Percentiles rank a stretch among this genome's conserved stretches.
These are phyloP conservation scores for Citrullus colocynthis DNA, from an alignment of 306 rosid genomes.

Conservation along the genomic window DNA sequence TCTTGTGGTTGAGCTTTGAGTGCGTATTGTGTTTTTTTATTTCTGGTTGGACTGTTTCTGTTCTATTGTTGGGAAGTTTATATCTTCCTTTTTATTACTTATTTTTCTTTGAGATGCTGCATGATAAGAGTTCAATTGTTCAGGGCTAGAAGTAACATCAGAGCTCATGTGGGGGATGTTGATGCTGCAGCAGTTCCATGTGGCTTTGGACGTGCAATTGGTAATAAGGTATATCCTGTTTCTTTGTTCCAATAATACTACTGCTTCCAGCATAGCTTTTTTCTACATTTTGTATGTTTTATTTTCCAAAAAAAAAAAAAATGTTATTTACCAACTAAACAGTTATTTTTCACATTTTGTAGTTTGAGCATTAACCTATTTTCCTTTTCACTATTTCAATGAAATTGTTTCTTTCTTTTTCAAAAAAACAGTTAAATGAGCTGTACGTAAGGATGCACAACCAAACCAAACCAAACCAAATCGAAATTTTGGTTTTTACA, in stretches of 20 bases:
- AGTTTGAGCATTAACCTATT: too few species aligned
- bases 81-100: neutral
- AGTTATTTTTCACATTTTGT: neutral
- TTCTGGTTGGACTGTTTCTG: neutral
- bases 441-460: too few species aligned
- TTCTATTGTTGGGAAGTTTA: neutral
- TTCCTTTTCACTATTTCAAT: too few species aligned
- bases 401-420: too few species aligned
- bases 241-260: neutral
- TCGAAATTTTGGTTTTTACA: too few species aligned
- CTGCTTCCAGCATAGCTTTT: neutral
- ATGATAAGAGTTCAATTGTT: constrained; percentile 9
- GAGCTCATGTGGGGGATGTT: constrained; percentile 78
- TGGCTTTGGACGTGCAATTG: constrained; percentile 97
- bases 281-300: neutral
- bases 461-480: neutral
- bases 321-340: neutral
- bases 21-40: neutral
- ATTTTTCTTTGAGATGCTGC: neutral
- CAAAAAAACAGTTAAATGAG: too few species aligned
- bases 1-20: neutral
- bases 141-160: constrained; percentile 66
- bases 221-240: constrained; percentile 60
- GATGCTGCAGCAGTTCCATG: constrained; percentile 99
- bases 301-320: too few species aligned